These are phyloP conservation scores for Penicillium sp. DNA, from an alignment of 2,329 filamentous ascomycete genomes.

Conservation along the genomic window DNA sequence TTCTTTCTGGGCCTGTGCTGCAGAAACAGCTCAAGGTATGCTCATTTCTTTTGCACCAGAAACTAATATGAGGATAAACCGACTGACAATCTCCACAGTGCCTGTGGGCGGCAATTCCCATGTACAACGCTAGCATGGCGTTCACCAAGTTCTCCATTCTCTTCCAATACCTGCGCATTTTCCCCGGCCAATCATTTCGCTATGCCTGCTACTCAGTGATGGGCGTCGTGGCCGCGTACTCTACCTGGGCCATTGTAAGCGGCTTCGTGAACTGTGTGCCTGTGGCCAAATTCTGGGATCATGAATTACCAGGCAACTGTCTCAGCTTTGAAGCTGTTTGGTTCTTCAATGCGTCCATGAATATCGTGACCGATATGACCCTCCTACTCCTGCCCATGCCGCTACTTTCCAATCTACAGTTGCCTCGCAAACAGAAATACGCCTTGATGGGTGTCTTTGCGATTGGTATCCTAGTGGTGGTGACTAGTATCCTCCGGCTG, in stretches of 20 bases:
- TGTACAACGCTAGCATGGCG: conserved; percentile 34
- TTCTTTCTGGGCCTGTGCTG: conserved; percentile 17
- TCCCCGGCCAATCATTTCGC: conserved; percentile 33
- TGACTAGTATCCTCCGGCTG: conserved; percentile 34
- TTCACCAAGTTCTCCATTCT: conserved; percentile 47
- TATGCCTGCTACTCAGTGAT: conserved; percentile 37
- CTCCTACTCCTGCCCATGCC: conserved; percentile 44
- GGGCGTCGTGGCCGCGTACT: conserved; percentile 29
- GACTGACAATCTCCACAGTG: conserved; percentile 14
- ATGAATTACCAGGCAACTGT: conserved; percentile 35
- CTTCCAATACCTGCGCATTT: conserved; percentile 47
- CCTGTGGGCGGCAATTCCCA: conserved; percentile 33
- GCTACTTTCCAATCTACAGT: conserved; percentile 38
- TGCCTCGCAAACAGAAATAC: conserved; percentile 43
- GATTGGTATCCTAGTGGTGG: conserved; percentile 40
- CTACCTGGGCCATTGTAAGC: conserved; percentile 35
- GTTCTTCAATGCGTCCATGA: conserved; percentile 43
- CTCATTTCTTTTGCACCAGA: neutral
- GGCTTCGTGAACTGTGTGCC: conserved; percentile 44
- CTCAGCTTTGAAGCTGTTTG: conserved; percentile 41
- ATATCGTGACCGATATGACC: conserved; percentile 44
- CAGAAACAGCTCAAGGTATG: conserved; percentile 29
- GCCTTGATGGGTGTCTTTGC: conserved; percentile 43
- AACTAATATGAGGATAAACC: neutral
- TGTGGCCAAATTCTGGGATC: conserved; percentile 42